Evolutionary conservation across 306 rosid species (phyloP), one percentile per base, ranked within the genome.

Genomic region (Amphicarpaea edgeworthii): DNA sequence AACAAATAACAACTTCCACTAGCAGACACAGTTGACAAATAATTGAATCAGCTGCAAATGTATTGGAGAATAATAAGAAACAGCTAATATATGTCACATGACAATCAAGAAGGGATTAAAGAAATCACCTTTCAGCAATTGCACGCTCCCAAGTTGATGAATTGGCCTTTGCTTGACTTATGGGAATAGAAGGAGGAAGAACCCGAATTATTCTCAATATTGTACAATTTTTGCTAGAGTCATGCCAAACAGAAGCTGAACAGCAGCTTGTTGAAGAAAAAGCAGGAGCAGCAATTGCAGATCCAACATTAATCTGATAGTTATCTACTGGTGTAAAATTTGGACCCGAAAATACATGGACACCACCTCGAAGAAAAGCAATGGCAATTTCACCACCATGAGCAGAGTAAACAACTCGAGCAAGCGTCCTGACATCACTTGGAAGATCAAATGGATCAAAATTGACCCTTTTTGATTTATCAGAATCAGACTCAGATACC

Each of bases 201-300:
- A 95, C 97, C 34, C 98, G 91, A 37, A 95, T 84, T 75, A 95
- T 92, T 91, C 88, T 95, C 77, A 95, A 82, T 72, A 92, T 55
- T 32, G 97, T 89, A 43, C 84, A 83, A 80, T 86, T 97, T 88
- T 87, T 92, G 69, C 85, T 78, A 65, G 81, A 55, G 72, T 95
- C 97, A 74, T 95, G 98, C 98, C 98, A 95, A 78, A 92, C 97
- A 77, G 97, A 90, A 81, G 97, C 98, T 69, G 96, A 89, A 76
- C 98, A 95, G 79, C 98, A 95, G 86, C 98, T 89, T 26, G 97
- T 95, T 21, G 98, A 87, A 57, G 98, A 95, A 89, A 95, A 95
- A 1, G 97, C 95, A 49, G 98, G 98, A 77, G 96, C 86, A 64
- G 98, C 93, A 84, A 95, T 92, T 65, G 97, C 96, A 75, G 97